Evolutionary conservation across 1,139 yeast genomes (phyloP).

Genomic region (Hyphopichia khmerensis): DNA sequence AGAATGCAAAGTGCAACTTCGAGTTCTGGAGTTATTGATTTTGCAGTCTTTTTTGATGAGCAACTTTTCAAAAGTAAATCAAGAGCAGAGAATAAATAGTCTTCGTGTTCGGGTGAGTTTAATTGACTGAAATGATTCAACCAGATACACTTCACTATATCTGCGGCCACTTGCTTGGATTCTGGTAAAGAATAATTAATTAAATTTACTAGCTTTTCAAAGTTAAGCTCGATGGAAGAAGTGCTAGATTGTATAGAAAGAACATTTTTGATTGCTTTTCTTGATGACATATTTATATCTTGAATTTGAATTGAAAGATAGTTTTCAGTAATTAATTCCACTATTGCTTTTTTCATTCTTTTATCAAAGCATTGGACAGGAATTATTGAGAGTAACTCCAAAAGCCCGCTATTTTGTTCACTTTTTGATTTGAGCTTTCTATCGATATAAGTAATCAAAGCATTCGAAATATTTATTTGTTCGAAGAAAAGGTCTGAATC

Average conservation of each 20-base stretch:
- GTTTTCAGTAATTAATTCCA: conserved; percentile 29
- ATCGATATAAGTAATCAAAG: conserved; percentile 18
- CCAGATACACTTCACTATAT: conserved; percentile 30
- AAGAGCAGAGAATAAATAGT: conserved; percentile 15
- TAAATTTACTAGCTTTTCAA: conserved; percentile 20
- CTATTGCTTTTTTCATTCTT: conserved; percentile 32
- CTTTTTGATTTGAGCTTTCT: not conserved
- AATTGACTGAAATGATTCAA: conserved; percentile 23
- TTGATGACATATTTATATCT: conserved; percentile 9
- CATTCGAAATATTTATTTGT: conserved; percentile 30
- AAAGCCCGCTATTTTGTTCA: conserved; percentile 1
- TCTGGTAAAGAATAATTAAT: conserved; percentile 15
- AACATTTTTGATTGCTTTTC: conserved; percentile 30
- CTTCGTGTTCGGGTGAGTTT: conserved; percentile 14
- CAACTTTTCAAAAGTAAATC: conserved; percentile 7
- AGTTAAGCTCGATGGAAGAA: conserved; percentile 48
- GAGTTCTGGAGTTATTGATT: conserved; percentile 11
- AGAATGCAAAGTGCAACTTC: conserved; percentile 13
- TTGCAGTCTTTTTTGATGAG: conserved; percentile 1
- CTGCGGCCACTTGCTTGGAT: conserved; percentile 12
- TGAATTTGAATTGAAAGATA: conserved; percentile 7
- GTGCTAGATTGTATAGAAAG: conserved; percentile 50
- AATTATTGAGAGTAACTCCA: conserved; percentile 19
- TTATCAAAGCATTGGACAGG: conserved; percentile 55
- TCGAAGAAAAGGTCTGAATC: conserved; percentile 39